Evolutionary conservation across 768 basidiomycete genomes (phyloP), one percentile per base, ranked within the genome.

Genomic region (Holtermannia corniformis): DNA sequence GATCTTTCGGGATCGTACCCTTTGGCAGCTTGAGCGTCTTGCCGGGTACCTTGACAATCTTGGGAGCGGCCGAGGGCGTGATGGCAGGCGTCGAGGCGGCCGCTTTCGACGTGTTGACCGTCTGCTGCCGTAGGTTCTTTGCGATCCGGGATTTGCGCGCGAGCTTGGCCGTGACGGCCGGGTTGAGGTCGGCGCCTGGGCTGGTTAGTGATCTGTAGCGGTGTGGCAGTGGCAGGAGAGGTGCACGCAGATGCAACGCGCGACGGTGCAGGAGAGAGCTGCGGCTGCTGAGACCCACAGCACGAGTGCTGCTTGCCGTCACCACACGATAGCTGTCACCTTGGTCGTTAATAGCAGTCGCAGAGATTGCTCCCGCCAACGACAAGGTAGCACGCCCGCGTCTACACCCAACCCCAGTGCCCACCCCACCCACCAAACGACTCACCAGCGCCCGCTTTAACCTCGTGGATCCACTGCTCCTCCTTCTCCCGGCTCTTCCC

Each of bases 391-490:
- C n/a, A n/a, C n/a, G n/a, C n/a, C n/a, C n/a, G n/a, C n/a, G n/a
- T n/a, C n/a, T n/a, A n/a, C n/a, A n/a, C n/a, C n/a, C n/a, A n/a
- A n/a, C n/a, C n/a, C n/a, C n/a, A 19, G 5, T 26, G 40, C 28
- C 37, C 27, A n/a, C 5, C 44, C 23, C 10, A 44, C 5, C 19
- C 7, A 26, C 19, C 12, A 50, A 10, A 3, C 4, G 7, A 67
- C 71, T 54, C 57, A 91, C 91, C 84, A 64, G 87, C 87, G 67
- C 90, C 82, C 42, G 77, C 76, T 64, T 87, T 87, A 44, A 99
- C 86, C 72, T 92, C 91, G 47, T 85, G 82, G 52, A 93, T 78
- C 92, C 93, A 97, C 70, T 90, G 85, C 5, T 80, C 80, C 75
- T 95, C 89, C 19, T 74, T 72, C 58, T 88, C 79, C 76, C 81